Evolutionary conservation across 1,284 basidiomycete species (phyloP).

Genomic region (Anthracocystis panici-leucophaei): DNA sequence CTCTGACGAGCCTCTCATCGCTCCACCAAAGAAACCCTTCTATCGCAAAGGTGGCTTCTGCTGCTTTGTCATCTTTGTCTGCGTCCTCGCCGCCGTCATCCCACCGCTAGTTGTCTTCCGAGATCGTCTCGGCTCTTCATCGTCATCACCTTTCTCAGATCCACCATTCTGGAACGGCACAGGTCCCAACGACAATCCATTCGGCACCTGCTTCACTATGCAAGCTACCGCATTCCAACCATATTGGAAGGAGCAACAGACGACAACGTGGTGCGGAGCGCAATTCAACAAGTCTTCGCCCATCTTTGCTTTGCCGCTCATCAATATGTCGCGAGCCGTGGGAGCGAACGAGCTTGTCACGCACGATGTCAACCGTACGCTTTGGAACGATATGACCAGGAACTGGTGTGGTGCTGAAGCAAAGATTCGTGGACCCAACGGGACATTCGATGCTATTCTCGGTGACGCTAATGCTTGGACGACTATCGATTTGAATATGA

Average conservation of each 20-base stretch:
- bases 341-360: slow-evolving; percentile 9
- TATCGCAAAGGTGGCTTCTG: slow-evolving; percentile 33
- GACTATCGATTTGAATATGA: slow-evolving; percentile 36
- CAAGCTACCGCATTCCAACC: slow-evolving; percentile 49
- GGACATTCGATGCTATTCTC: slow-evolving; percentile 27
- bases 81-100: slow-evolving; percentile 33
- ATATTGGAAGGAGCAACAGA: slow-evolving; percentile 42
- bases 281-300: slow-evolving; percentile 44
- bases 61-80: slow-evolving; percentile 29
- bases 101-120: slow-evolving; percentile 39
- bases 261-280: slow-evolving; percentile 47
- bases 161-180: slow-evolving; percentile 51
- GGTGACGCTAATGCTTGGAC: slow-evolving; percentile 44
- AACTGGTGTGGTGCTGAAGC: slow-evolving; percentile 53
- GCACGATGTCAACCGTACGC: slow-evolving; percentile 9
- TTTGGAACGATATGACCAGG: slow-evolving; percentile 34
- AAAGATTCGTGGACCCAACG: slow-evolving; percentile 30
- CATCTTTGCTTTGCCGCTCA: slow-evolving; percentile 42
- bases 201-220: slow-evolving; percentile 46
- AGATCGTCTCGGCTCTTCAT: slow-evolving; percentile 13
- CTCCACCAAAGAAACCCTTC: slow-evolving; percentile 24
- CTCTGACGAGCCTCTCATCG: slow-evolving; percentile 30
- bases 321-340: slow-evolving; percentile 42
- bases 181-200: slow-evolving; percentile 45
- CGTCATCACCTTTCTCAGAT: slow-evolving; percentile 16